Evolutionary conservation across 208 protist species (phyloP), one percentile per base, ranked within the genome.

Genomic region (Crithidia brevicula): DNA sequence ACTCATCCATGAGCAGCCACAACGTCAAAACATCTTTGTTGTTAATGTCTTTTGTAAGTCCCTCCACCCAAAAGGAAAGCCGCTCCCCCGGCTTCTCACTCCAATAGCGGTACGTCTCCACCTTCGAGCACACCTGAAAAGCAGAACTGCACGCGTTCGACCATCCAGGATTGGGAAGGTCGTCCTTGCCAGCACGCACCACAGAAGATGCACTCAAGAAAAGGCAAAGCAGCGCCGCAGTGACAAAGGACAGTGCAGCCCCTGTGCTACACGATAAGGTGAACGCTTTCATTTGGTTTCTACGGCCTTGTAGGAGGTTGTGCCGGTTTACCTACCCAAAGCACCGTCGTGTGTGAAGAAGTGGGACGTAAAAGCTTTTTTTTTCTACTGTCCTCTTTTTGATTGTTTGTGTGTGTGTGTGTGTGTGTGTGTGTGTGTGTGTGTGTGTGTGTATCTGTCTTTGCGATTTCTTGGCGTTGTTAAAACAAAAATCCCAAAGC

Each of bases 1-100:
- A 60, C 25, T 76, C 56, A 47, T 91, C 85, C 34, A 74, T 72
- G 23, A 91, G 43, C 30, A 82, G 69, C 85, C 85, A 91, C 40
- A 85, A 72, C 0, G 81, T 86, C 11, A 77, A 30, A 16, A 67
- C 42, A 8, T 28, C 31, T 6, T 52, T 65, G 40, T 63, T 60
- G 22, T 53, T 61, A 0, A 25, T 34, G 23, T 64, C 45, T 2
- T 68, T 47, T 27, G 51, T 58, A 10, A 80, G 7, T 7, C 47
- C 65, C 25, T 83, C 52, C 16, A 90, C 57, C 5, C 52, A 67
- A 20, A 85, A 76, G 31, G 45, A 77, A 23, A 86, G 52, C 0
- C 62, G 49, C 20, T 78, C 33, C 25, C 58, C 45, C 36, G 45
- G 59, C 4, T 78, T 52, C 52, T 74, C 49, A 31, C 22, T 56